Evolutionary conservation across 805 yeast species (phyloP).

Genomic region (Cyberlindnera misumaiensis): DNA sequence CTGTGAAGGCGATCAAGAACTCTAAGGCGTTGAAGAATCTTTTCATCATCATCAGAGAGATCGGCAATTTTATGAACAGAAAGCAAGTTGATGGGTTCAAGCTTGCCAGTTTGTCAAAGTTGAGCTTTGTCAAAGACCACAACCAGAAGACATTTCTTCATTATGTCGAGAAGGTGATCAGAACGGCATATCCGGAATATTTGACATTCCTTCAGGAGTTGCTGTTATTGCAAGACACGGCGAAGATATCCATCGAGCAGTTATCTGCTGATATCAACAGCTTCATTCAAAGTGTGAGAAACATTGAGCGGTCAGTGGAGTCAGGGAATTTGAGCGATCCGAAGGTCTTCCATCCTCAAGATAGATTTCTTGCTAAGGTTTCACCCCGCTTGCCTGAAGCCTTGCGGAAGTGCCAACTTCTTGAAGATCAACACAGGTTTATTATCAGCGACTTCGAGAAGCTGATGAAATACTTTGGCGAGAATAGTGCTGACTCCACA

Average conservation of each 20-base stretch:
- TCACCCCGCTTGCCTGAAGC: conserved; percentile 70
- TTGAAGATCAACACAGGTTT: conserved; percentile 56
- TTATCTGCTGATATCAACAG: conserved; percentile 65
- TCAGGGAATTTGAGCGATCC: conserved; percentile 85
- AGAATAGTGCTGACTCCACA: conserved; percentile 64
- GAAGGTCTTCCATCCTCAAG: conserved; percentile 74
- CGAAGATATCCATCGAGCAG: conserved; percentile 79
- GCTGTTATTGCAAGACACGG: conserved; percentile 38
- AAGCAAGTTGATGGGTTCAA: conserved; percentile 93
- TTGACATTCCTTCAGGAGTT: conserved; percentile 71
- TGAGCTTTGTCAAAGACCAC: conserved; percentile 86
- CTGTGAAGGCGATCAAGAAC: conserved; percentile 56
- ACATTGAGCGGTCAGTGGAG: conserved; percentile 66
- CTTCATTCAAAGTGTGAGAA: conserved; percentile 52
- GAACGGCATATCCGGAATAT: conserved; percentile 76
- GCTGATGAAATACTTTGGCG: conserved; percentile 85
- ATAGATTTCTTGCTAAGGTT: conserved; percentile 56
- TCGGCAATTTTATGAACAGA: conserved; percentile 96
- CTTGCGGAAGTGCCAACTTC: conserved; percentile 54
- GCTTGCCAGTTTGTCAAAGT: conserved; percentile 79
- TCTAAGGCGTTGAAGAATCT: conserved; percentile 67
- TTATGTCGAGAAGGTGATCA: conserved; percentile 83
- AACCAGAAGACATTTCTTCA: conserved; percentile 83
- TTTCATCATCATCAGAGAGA: conserved; percentile 77
- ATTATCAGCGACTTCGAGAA: conserved; percentile 60